A percentile compares a stretch with the other conserved stretches of the same genome.
These are phyloP conservation scores for Puccinellia tenuiflora DNA, from an alignment of 176 grass and related monocot species.

Conservation along the genomic window DNA sequence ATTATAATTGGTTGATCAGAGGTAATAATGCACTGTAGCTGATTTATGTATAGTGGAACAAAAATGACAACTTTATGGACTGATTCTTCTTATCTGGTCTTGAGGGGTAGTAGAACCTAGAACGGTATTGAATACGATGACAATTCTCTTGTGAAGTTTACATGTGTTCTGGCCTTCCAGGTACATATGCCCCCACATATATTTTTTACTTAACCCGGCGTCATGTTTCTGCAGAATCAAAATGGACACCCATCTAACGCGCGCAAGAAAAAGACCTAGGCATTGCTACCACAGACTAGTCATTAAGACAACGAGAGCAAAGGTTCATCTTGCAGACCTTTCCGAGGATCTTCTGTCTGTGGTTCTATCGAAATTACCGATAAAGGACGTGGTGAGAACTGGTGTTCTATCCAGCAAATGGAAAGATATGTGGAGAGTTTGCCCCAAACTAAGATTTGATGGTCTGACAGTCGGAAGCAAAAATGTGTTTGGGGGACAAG, in stretches of 20 bases:
- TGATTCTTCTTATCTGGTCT: no score
- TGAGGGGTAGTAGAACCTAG: no score
- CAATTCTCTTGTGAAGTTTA: no score
- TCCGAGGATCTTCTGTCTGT: neutral
- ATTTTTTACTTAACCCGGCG: no score
- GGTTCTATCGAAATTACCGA: neutral
- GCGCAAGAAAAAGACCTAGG: neutral
- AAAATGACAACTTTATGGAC: no score
- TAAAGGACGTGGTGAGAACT: neutral
- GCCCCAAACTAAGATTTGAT: conserved; percentile 10
- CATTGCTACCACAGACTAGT: neutral
- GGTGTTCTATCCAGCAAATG: neutral
- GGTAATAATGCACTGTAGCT: no score
- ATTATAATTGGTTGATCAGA: no score
- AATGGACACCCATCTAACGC: neutral
- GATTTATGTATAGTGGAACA: no score
- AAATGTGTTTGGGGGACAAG: neutral
- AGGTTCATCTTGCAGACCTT: neutral
- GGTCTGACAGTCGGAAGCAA: neutral
- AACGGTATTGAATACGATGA: no score
- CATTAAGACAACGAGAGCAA: neutral
- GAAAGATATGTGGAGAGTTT: neutral
- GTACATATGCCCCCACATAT: no score
- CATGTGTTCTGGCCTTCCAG: no score
- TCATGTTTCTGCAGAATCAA: neutral